phyloP scores from a whole-genome alignment of 2,329 filamentous ascomycete genomes.

The Cladorrhinum sp. region DNA sequence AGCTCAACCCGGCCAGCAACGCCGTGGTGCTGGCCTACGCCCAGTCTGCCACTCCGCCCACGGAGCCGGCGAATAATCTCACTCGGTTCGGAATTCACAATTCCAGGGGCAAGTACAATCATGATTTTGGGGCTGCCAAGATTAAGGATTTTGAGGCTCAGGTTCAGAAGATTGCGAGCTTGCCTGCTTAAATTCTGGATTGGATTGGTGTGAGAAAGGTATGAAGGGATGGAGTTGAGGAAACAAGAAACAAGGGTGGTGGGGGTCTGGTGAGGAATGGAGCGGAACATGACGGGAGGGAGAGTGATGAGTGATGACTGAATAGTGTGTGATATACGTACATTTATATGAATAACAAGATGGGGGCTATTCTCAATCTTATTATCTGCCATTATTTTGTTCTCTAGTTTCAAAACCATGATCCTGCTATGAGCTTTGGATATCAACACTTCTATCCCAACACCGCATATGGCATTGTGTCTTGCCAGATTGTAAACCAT shows the following conservation, averaged over 20 bases:
- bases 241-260: neutral
- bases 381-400: too few species aligned
- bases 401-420: too few species aligned
- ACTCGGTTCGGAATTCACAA: slow-evolving; percentile 32
- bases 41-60: slow-evolving; percentile 22
- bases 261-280: too few species aligned
- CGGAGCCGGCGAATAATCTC: slow-evolving; percentile 27
- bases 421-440: too few species aligned
- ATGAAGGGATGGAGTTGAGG: neutral
- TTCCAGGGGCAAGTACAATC: slow-evolving; percentile 26
- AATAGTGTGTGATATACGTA: too few species aligned
- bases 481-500: too few species aligned
- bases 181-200: neutral
- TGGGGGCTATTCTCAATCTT: too few species aligned
- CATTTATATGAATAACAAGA: too few species aligned
- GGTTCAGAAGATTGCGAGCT: slow-evolving; percentile 20
- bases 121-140: slow-evolving; percentile 29
- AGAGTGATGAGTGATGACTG: too few species aligned
- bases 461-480: too few species aligned
- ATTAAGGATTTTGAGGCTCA: slow-evolving; percentile 29
- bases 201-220: neutral
- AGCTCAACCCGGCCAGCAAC: slow-evolving; percentile 28
- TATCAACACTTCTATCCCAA: too few species aligned
- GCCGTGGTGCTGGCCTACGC: slow-evolving; percentile 29
- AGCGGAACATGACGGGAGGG: too few species aligned